Evolutionary conservation across 805 yeast species (phyloP).

Genomic region (Candida orba): DNA sequence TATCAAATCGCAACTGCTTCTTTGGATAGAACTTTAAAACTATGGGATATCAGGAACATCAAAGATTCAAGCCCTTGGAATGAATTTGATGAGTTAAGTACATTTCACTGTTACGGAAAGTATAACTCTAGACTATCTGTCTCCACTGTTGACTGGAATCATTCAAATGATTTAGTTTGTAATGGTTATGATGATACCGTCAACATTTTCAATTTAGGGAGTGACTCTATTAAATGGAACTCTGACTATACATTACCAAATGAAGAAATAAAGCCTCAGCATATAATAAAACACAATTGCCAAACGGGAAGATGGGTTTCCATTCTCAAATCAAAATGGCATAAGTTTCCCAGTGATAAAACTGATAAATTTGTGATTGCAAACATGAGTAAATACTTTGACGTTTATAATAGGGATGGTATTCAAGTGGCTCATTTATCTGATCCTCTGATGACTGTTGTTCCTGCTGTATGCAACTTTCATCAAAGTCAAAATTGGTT

Average conservation of each 20-base stretch:
- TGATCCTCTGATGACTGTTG: conserved; percentile 65
- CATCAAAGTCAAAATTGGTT: conserved; percentile 88
- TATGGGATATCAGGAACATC: conserved; percentile 77
- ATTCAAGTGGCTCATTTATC: conserved; percentile 69
- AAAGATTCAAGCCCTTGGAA: conserved; percentile 45
- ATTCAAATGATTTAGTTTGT: conserved; percentile 64
- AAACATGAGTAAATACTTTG: conserved; percentile 86
- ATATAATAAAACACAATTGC: conserved; percentile 78
- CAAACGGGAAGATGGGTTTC: conserved; percentile 98
- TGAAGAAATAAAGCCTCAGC: conserved; percentile 46
- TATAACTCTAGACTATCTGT: conserved; percentile 74
- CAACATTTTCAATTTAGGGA: conserved; percentile 55
- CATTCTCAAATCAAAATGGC: conserved; percentile 86
- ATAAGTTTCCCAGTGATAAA: conserved; percentile 58
- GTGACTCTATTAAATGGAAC: conserved; percentile 11
- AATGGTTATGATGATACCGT: conserved; percentile 91
- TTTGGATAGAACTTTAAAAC: conserved; percentile 71
- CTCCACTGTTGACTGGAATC: conserved; percentile 70
- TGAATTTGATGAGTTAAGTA: conserved; percentile 37
- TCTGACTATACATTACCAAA: conserved; percentile 13
- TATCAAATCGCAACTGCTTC: conserved; percentile 82
- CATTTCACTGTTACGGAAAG: conserved; percentile 38
- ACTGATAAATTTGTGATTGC: conserved; percentile 84
- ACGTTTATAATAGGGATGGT: conserved; percentile 74
- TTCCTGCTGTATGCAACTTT: conserved; percentile 82